Evolutionary conservation across 768 basidiomycete species (phyloP), one percentile per base, ranked within the genome.

Genomic region (Boletus rubroflammeus): DNA sequence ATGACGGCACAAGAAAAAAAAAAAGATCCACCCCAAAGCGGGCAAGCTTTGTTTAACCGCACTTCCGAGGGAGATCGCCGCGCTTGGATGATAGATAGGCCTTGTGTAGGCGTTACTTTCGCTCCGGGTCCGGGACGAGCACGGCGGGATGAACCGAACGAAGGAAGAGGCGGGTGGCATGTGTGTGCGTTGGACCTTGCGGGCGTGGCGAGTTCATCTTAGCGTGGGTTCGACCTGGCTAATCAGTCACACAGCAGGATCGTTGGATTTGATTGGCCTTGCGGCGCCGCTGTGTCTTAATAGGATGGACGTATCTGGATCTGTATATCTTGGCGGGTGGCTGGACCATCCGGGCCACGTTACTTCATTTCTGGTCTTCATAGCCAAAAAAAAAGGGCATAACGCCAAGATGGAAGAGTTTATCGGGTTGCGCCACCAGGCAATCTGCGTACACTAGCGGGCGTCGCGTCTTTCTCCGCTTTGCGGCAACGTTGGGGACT

Each of bases 61-160:
- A 38, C 39, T 26, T 39, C 45, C 46, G 42, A 23, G 42, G 5
- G 17, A 40, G 9, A 59, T 50, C 47, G 58, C 58, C 58, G 57
- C 6, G 9, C 26, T 19, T 11, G 17, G 7, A 29, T 10, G n/a
- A 58, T 21, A 40, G 14, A 26, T 10, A 17, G 3, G 29, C 9
- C 29, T 7, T 6, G 17, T 40, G 36, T 11, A 10, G 41, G 38
- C 3, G 21, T 31, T 21, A 44, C 2, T 6, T 51, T 17, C 5
- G 32, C 1, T 7, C 41, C 41, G 26, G 35, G 28, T 21, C 40
- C 40, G 45, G 54, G 40, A 36, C 15, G 7, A 47, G 19, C 4
- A 3, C 46, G n/a, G 6, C 44, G 44, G 21, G 34, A 41, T 5
- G 26, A 25, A 34, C 23, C 32, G 21, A 34, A 38, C 14, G 9